Evolutionary conservation across 768 basidiomycete species (phyloP).

Genomic region (Pholiota molesta): DNA sequence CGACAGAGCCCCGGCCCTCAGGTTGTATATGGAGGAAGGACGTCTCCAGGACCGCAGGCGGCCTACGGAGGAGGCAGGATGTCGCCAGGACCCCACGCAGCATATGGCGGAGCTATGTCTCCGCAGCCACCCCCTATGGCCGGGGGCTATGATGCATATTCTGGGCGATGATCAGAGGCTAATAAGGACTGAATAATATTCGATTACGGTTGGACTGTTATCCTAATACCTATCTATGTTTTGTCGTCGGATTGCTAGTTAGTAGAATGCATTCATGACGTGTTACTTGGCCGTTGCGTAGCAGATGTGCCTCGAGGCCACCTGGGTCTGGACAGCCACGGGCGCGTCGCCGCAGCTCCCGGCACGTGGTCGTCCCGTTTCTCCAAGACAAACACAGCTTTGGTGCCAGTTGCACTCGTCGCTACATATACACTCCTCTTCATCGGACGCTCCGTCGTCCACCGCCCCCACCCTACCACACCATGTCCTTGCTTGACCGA

Average conservation of each 20-base stretch:
- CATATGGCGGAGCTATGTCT: constrained; percentile 32
- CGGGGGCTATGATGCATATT: constrained; percentile 14
- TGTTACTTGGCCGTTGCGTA: not conserved
- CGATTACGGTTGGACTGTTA: constrained; percentile 7
- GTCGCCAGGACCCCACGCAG: constrained; percentile 51
- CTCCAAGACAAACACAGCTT: constrained; percentile 6
- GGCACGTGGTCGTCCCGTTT: constrained; percentile 8
- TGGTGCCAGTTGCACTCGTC: not conserved
- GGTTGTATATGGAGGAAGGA: constrained; percentile 32
- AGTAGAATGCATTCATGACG: constrained; percentile 5
- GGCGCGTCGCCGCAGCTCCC: not conserved
- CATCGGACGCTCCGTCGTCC: not conserved
- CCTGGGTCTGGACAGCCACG: too few species aligned
- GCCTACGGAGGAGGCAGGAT: constrained; percentile 42
- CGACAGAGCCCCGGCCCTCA: constrained; percentile 32
- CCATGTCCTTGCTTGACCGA: constrained; percentile 60
- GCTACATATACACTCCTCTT: constrained; percentile 1
- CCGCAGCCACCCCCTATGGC: constrained; percentile 19
- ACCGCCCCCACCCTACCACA: not conserved
- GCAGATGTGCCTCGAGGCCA: not conserved
- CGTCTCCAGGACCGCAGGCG: constrained; percentile 45
- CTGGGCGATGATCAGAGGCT: constrained; percentile 11
- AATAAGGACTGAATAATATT: constrained; percentile 5
- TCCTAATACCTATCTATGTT: constrained; percentile 12
- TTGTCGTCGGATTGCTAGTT: constrained; percentile 8